These are phyloP conservation scores for Melampsora americana DNA, from an alignment of 1,284 basidiomycete species.

Conservation along the genomic window DNA sequence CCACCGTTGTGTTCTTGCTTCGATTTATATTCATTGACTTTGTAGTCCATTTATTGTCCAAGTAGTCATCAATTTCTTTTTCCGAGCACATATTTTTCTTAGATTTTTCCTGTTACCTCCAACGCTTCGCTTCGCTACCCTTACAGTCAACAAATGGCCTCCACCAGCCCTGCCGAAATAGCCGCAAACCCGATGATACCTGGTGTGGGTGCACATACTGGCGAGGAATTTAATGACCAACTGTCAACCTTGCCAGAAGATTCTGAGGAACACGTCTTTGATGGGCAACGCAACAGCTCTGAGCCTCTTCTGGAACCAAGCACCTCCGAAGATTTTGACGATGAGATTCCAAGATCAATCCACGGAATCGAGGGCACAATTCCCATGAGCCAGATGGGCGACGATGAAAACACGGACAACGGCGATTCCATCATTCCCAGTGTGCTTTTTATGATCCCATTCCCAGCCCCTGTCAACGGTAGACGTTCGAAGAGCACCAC, in stretches of 20 bases:
- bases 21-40: too few relatives aligned
- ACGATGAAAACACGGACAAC: neutral
- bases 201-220: neutral
- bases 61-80: too few relatives aligned
- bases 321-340: neutral
- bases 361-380: neutral
- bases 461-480: slow-evolving; percentile 30
- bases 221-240: neutral
- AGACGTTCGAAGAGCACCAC: slow-evolving; percentile 26
- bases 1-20: too few relatives aligned
- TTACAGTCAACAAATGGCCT: too few relatives aligned
- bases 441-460: slow-evolving; percentile 28
- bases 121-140: too few relatives aligned
- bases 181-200: neutral
- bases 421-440: neutral
- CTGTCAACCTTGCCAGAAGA: neutral
- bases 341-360: neutral
- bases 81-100: too few relatives aligned
- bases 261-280: neutral
- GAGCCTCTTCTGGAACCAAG: neutral
- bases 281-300: neutral
- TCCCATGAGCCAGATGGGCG: neutral
- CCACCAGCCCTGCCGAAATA: neutral
- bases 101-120: too few relatives aligned
- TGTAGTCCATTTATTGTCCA: too few relatives aligned